Base-by-base conservation (phyloP, 2,329 filamentous ascomycete species). In the Coniella vitis region DNA sequence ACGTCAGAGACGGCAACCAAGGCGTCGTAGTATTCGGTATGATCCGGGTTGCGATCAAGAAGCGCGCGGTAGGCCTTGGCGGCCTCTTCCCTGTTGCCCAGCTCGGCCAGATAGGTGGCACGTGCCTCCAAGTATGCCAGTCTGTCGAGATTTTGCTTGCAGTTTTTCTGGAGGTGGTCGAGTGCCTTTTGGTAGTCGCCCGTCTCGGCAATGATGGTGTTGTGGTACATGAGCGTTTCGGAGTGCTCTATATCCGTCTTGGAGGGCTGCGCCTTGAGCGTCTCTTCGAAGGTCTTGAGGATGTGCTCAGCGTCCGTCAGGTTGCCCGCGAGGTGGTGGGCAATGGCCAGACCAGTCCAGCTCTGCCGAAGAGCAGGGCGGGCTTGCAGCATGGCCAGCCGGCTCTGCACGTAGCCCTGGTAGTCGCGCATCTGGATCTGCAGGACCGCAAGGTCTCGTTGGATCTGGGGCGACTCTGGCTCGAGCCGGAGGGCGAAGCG, bases 361-460 rank as follows among this genome's bases (percentile, higher is more conserved):
- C 91, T 96, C 70, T 94, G 88, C 57, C 94, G 80, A 53, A 93
- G 63, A 56, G 84, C 81, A 2, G 93, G 87, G 51, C 87, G 82
- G 38, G 87, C 82, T 65, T 93, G 85, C 56, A 98, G 76, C 85
- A 98, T 97, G 48, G 84, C 76, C 54, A 80, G 84, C 58, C 93
- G 81, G 69, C 89, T 97, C 66, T 91, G 84, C 56, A 96, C 81
- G 64, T 97, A 97, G 46, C 93, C 93, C 56, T 85, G 78, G 68
- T 90, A 97, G 70, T 98, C 93, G 59, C 93, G 84, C 81, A 95
- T 96, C 71, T 98, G 93, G 58, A 95, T 79, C 71, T 98, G 93
- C 52, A 98, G 78, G 54, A 94, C 80, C 44, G 93, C 91, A 53
- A 98, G 75, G 63, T 98, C 94, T 56, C 93, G 82, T 67, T 95